phyloP scores from a whole-genome alignment of 176 grass and related monocot species.

The Rhipidocladum racemiflorum region DNA sequence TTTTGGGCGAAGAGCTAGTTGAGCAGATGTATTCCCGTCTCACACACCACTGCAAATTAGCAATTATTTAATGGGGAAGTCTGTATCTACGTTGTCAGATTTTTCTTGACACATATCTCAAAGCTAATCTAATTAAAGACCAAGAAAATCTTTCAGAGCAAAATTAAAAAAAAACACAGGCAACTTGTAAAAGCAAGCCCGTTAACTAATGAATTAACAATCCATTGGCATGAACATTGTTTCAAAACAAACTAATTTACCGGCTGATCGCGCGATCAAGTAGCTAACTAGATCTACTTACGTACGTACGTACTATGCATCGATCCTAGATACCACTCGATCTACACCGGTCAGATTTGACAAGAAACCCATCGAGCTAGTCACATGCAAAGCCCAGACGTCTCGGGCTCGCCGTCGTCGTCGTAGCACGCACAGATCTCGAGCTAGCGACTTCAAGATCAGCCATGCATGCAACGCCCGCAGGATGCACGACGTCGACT shows the following conservation, averaged over 20 bases:
- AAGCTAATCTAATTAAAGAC: background rate
- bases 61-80: too few species aligned
- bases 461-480: background rate
- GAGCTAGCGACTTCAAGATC: background rate
- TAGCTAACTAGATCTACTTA: background rate
- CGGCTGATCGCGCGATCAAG: background rate
- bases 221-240: background rate
- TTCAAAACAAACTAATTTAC: background rate
- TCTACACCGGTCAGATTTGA: background rate
- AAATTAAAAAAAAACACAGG: background rate
- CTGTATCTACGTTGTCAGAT: background rate
- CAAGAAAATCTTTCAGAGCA: background rate
- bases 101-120: background rate
- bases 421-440: background rate
- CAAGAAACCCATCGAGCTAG: background rate
- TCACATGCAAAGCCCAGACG: constrained; percentile 1
- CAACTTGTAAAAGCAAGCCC: background rate
- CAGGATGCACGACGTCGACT: background rate
- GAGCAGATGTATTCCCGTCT: too few species aligned
- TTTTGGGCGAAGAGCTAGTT: too few species aligned
- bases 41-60: too few species aligned
- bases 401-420: background rate
- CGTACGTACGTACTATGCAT: background rate
- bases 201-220: background rate
- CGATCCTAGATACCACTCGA: background rate